Conservation (phyloP, 371 early-diverging fungal species). For the Actinomortierella wolfii region DNA sequence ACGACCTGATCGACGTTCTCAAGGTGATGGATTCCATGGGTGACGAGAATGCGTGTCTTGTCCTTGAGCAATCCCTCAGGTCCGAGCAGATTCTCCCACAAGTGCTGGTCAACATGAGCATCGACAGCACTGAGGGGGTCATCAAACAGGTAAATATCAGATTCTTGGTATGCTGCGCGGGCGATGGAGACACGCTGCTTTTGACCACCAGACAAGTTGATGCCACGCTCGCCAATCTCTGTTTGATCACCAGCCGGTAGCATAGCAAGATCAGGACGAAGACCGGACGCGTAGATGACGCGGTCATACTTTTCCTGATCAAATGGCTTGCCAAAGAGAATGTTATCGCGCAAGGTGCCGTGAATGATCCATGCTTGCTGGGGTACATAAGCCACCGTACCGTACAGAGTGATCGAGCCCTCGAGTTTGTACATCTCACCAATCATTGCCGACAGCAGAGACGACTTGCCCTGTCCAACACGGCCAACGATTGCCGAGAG, state of each 20-base stretch:
- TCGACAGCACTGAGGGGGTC: constrained; percentile 78
- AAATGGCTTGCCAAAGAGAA: constrained; percentile 83
- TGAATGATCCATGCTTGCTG: constrained; percentile 94
- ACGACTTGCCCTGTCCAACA: constrained; percentile 86
- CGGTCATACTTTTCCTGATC: constrained; percentile 76
- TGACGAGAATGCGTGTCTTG: constrained; percentile 88
- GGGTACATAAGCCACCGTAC: constrained; percentile 84
- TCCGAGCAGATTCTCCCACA: constrained; percentile 81
- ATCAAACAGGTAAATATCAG: constrained; percentile 52
- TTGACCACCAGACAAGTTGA: constrained; percentile 86
- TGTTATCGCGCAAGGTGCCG: constrained; percentile 85
- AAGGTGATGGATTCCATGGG: constrained; percentile 84
- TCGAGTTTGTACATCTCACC: constrained; percentile 80
- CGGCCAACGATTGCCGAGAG: constrained; percentile 80
- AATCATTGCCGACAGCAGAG: constrained; percentile 75
- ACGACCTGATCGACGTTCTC: constrained; percentile 66
- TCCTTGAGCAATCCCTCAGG: constrained; percentile 74
- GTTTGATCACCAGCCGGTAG: constrained; percentile 83
- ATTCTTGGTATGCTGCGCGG: constrained; percentile 34
- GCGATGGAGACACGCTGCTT: constrained; percentile 73
- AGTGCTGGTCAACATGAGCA: constrained; percentile 84
- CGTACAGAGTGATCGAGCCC: constrained; percentile 70
- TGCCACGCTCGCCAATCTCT: constrained; percentile 93
- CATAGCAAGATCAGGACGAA: constrained; percentile 47
- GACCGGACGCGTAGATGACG: constrained; percentile 8